phyloP scores from a whole-genome alignment of 176 grass and related monocot genomes.

The Carex cristatella region DNA sequence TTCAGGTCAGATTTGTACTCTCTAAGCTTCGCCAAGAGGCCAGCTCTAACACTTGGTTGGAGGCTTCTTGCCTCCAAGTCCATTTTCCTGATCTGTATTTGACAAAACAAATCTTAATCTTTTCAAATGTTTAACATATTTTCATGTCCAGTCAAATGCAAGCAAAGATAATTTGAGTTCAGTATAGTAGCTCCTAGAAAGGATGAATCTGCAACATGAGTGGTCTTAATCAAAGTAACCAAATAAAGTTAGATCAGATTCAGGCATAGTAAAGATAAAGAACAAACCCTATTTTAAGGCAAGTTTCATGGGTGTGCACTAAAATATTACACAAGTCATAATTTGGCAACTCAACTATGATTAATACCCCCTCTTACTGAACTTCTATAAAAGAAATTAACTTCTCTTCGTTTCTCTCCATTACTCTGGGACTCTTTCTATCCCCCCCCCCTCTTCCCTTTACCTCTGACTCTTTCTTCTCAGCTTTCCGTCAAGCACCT shows the following conservation, averaged over 20 bases:
- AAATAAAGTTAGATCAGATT: neutral
- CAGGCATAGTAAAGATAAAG: neutral
- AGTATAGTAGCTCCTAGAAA: neutral
- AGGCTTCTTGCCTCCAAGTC: slow-evolving; percentile 94
- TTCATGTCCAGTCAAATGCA: neutral
- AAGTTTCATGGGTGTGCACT: neutral
- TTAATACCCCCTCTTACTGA: neutral
- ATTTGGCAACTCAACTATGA: neutral
- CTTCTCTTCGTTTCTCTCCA: too few species aligned
- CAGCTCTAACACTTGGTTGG: slow-evolving; percentile 72
- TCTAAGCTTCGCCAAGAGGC: slow-evolving; percentile 71
- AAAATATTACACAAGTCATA: neutral
- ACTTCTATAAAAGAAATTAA: too few species aligned
- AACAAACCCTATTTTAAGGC: neutral
- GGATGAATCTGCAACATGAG: neutral
- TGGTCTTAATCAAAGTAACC: neutral
- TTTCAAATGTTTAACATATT: neutral
- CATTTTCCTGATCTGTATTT: slow-evolving; percentile 85
- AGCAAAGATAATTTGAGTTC: neutral
- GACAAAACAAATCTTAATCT: neutral
- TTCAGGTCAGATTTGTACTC: slow-evolving; percentile 97
- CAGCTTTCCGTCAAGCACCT: too few species aligned
- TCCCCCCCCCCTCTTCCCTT: too few species aligned
- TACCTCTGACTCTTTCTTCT: too few species aligned
- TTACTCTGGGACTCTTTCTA: too few species aligned